These are phyloP conservation scores for Gonium pectorale DNA, from an alignment of 139 green algal species.

Conservation along the genomic window DNA sequence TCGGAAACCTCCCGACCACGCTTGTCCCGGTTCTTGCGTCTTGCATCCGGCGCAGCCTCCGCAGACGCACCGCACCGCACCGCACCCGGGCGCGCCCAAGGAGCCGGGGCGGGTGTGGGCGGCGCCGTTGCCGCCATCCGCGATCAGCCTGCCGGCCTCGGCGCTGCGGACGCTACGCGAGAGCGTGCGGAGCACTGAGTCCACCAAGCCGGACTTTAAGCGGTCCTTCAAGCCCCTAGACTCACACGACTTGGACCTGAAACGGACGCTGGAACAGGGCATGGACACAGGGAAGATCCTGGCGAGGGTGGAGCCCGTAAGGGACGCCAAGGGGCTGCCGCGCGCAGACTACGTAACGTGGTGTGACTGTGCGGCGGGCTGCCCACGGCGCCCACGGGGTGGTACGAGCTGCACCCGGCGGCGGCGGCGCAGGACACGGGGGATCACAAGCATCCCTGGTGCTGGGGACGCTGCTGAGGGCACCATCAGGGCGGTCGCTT, in stretches of 20 bases:
- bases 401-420: conserved; percentile 46
- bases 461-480: no score
- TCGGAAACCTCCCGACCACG: no score
- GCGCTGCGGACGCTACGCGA: conserved; percentile 44
- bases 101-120: conserved; percentile 35
- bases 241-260: conserved; percentile 37
- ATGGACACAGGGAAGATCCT: conserved; percentile 40
- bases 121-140: conserved; percentile 42
- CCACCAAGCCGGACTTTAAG: conserved; percentile 47
- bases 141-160: conserved; percentile 44
- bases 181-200: conserved; percentile 35
- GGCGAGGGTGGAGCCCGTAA: conserved; percentile 45
- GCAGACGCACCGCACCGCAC: conserved; percentile 14
- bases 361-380: conserved; percentile 43
- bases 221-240: conserved; percentile 18
- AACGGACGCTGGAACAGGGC: conserved; percentile 47
- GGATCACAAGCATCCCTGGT: conserved; percentile 47
- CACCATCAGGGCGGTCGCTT: no score
- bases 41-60: no score
- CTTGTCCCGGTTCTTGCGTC: no score
- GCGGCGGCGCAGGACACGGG: conserved; percentile 26
- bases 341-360: conserved; percentile 31
- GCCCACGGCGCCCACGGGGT: conserved; percentile 41
- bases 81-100: conserved; percentile 23
- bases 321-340: conserved; percentile 42